phyloP scores from a whole-genome alignment of 208 protist species.

The Crithidia expoeki region DNA sequence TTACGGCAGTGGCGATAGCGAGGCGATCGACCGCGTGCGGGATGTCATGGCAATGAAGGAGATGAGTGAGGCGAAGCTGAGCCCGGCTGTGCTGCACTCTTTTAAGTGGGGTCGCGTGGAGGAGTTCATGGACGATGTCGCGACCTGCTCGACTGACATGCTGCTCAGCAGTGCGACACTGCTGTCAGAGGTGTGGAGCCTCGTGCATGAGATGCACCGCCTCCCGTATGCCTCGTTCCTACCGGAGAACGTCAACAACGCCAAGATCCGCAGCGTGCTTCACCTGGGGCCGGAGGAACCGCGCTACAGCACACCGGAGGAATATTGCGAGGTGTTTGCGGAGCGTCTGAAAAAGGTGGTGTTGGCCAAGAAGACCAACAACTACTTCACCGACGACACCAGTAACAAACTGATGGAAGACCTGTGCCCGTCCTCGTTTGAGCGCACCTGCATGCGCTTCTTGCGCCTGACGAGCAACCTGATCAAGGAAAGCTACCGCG shows the following conservation, averaged over 20 bases:
- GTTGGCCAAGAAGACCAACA: constrained; percentile 19
- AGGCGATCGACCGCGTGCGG: constrained; percentile 81
- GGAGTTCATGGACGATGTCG: constrained; percentile 79
- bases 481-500: constrained; percentile 47
- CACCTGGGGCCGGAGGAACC: constrained; percentile 18
- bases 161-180: constrained; percentile 56
- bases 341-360: constrained; percentile 36
- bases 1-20: constrained; percentile 70
- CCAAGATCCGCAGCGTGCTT: constrained; percentile 26
- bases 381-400: constrained; percentile 47
- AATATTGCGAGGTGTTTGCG: constrained; percentile 40
- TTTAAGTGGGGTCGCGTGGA: constrained; percentile 87
- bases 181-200: constrained; percentile 63
- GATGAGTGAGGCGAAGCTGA: constrained; percentile 76
- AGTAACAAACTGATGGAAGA: constrained; percentile 73
- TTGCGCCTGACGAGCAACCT: constrained; percentile 64
- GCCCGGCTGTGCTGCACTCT: constrained; percentile 76
- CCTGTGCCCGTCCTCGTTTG: constrained; percentile 76
- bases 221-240: constrained; percentile 59
- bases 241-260: constrained; percentile 63
- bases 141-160: constrained; percentile 83
- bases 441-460: constrained; percentile 74
- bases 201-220: constrained; percentile 61
- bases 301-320: constrained; percentile 27
- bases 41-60: constrained; percentile 73